Conservation (phyloP, 2,329 filamentous ascomycete genomes). For the Calonectria pteridis region DNA sequence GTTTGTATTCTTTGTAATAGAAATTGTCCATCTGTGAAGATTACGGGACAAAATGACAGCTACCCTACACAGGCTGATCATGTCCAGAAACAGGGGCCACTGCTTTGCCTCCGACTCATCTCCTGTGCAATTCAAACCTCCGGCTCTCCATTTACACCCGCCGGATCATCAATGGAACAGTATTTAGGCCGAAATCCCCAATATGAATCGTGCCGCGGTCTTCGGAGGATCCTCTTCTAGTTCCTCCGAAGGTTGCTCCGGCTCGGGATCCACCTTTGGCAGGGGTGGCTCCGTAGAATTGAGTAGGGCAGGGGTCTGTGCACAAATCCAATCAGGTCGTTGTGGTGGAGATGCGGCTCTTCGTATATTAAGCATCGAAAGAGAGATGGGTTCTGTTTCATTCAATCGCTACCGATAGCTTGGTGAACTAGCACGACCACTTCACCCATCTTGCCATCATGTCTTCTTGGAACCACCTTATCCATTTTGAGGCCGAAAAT, state of each 20-base stretch:
- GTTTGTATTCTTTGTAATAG: too few relatives aligned
- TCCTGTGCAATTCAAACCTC: background rate
- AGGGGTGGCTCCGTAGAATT: background rate
- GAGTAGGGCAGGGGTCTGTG: background rate
- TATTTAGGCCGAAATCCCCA: background rate
- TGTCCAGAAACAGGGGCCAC: background rate
- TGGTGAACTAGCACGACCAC: background rate
- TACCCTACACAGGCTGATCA: background rate
- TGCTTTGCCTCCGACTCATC: background rate
- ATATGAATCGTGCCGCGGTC: background rate
- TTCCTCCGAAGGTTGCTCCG: background rate
- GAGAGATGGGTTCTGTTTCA: background rate
- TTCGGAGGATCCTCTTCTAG: background rate
- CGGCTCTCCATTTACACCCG: accelerated
- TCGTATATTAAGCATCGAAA: background rate
- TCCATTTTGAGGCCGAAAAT: background rate
- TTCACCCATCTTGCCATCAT: background rate
- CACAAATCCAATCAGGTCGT: background rate
- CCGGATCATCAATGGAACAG: background rate
- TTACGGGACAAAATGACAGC: background rate
- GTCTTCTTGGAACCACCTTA: background rate
- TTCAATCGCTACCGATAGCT: background rate
- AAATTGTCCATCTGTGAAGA: background rate
- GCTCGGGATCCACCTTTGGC: background rate
- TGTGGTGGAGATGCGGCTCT: background rate